A percentile compares a stretch with the other conserved stretches of the same genome.
Conservation (phyloP, 208 protist genomes). For the Trypanosoma theileri region DNA sequence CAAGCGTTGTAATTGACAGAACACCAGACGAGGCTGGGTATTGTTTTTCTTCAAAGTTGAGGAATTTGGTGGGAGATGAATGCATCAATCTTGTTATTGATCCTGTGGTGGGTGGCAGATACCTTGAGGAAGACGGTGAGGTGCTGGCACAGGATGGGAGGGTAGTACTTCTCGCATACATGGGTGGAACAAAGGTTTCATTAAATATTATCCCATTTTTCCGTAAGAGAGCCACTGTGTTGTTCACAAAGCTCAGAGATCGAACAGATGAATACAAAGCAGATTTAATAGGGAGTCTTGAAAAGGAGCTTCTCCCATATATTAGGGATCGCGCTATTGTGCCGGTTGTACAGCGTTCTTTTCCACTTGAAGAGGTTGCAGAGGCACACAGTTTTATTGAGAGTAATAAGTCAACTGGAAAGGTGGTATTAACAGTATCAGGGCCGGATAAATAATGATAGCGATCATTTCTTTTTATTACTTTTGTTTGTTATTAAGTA, state of each 20-base stretch:
- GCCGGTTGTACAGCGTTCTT: conserved; percentile 68
- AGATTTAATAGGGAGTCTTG: conserved; percentile 50
- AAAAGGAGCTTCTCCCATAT: conserved; percentile 61
- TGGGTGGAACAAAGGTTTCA: conserved; percentile 56
- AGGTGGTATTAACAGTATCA: conserved; percentile 58
- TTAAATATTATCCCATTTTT: conserved; percentile 68
- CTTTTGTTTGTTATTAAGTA: not conserved
- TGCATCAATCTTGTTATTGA: conserved; percentile 77
- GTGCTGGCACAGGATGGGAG: conserved; percentile 69
- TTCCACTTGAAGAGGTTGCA: conserved; percentile 61
- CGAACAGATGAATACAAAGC: conserved; percentile 60
- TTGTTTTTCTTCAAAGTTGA: conserved; percentile 71
- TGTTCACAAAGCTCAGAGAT: conserved; percentile 76
- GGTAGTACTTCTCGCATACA: conserved; percentile 66
- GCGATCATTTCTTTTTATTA: not conserved
- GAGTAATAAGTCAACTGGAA: conserved; percentile 59
- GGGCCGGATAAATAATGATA: not conserved
- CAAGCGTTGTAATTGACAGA: conserved; percentile 51
- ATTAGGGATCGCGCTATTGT: conserved; percentile 50
- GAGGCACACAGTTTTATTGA: conserved; percentile 63
- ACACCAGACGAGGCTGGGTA: conserved; percentile 64
- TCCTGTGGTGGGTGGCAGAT: conserved; percentile 73
- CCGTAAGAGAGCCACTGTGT: conserved; percentile 54
- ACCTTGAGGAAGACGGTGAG: conserved; percentile 57
- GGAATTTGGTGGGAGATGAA: conserved; percentile 38